Percentiles rank a stretch among this genome's conserved stretches.
These are phyloP conservation scores for Echium plantagineum DNA, from an alignment of 257 asterid species.

Conservation along the genomic window DNA sequence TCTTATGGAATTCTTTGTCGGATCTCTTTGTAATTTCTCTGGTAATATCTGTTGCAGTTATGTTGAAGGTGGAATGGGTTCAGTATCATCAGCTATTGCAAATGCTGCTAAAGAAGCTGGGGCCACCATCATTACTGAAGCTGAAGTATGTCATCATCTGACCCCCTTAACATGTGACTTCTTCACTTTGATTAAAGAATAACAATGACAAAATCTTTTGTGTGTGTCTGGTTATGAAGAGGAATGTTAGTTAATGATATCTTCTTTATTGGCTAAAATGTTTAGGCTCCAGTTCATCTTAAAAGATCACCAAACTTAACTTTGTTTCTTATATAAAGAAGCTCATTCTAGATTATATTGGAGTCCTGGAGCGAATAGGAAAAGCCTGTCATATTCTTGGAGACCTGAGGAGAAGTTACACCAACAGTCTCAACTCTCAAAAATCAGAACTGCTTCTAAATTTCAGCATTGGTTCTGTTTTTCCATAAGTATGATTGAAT, in stretches of 20 bases:
- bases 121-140: conserved; percentile 59
- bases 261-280: background rate
- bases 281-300: too few species aligned
- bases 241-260: background rate
- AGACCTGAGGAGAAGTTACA: too few species aligned
- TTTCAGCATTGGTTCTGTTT: too few species aligned
- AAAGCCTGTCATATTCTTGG: too few species aligned
- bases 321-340: too few species aligned
- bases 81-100: conserved; percentile 71
- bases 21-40: conserved; percentile 3
- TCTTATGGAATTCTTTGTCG: conserved; percentile 9
- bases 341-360: too few species aligned
- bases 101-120: conserved; percentile 88
- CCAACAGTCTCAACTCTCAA: too few species aligned
- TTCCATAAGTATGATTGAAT: too few species aligned
- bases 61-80: conserved; percentile 99
- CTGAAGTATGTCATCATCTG: conserved; percentile 53
- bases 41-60: conserved; percentile 39
- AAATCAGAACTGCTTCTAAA: too few species aligned
- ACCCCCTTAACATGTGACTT: conserved; percentile 11
- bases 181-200: conserved; percentile 1
- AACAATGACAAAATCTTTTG: background rate
- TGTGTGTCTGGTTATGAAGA: background rate
- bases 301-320: too few species aligned
- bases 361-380: too few species aligned